phyloP scores from a whole-genome alignment of 148 eudicot species.

The Polygonum aviculare region DNA sequence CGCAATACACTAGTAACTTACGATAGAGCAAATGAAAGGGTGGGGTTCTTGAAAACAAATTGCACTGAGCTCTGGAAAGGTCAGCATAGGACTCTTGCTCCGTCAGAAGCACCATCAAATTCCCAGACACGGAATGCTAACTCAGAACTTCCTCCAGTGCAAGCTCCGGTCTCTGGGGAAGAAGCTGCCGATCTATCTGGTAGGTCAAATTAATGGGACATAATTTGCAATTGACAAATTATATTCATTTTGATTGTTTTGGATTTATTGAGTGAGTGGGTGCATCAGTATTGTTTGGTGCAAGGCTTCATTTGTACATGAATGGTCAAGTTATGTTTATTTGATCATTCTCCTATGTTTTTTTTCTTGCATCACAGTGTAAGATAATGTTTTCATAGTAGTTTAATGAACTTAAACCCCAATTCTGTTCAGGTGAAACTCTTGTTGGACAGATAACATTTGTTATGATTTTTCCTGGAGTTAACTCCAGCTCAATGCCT shows the following conservation, averaged over 20 bases:
- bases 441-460: constrained; percentile 44
- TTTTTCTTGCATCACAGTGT: background rate
- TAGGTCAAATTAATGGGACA: constrained; percentile 7
- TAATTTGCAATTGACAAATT: background rate
- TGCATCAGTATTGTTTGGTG: background rate
- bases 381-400: background rate
- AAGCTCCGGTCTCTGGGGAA: constrained; percentile 21
- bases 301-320: background rate
- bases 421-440: constrained; percentile 29
- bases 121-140: constrained; percentile 22
- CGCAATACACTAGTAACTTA: constrained; percentile 62
- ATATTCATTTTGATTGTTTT: background rate
- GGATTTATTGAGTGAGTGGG: background rate
- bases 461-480: constrained; percentile 31
- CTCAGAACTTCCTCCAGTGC: constrained; percentile 24
- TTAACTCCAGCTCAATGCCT: constrained; percentile 34
- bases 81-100: constrained; percentile 24
- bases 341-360: background rate
- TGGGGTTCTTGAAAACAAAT: constrained; percentile 69
- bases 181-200: constrained; percentile 21
- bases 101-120: constrained; percentile 23
- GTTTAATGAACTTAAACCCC: background rate
- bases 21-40: constrained; percentile 51
- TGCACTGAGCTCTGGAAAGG: constrained; percentile 60
- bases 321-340: background rate